Evolutionary conservation across 2,329 filamentous ascomycete species (phyloP).

Genomic region (Exophiala sp.): DNA sequence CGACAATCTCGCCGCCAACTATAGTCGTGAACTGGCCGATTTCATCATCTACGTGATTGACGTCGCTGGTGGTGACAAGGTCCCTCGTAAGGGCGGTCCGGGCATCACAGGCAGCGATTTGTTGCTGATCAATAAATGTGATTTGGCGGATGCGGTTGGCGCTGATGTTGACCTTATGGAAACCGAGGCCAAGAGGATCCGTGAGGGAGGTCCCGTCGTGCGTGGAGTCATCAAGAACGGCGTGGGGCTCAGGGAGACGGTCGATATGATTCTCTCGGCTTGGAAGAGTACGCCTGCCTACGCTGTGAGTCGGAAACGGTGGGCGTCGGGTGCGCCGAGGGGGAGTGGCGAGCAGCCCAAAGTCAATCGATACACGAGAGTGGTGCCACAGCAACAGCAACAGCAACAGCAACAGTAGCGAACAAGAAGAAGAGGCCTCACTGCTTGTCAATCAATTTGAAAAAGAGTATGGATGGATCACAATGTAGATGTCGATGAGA

Average conservation of each 20-base stretch:
- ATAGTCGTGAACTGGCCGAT: conserved; percentile 87
- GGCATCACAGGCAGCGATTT: conserved; percentile 96
- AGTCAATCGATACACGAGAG: conserved; percentile 13
- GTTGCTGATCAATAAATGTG: conserved; percentile 94
- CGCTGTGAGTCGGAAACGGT: conserved; percentile 40
- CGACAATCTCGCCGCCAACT: conserved; percentile 96
- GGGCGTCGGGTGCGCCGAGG: conserved; percentile 37
- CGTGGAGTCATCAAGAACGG: conserved; percentile 97
- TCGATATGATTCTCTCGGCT: conserved; percentile 79
- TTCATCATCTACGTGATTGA: conserved; percentile 99
- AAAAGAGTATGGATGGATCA: too few relatives aligned
- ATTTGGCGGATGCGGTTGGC: conserved; percentile 82
- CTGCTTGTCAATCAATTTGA: too few relatives aligned
- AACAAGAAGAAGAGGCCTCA: too few relatives aligned
- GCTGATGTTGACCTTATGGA: conserved; percentile 93
- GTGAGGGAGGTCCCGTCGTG: conserved; percentile 89
- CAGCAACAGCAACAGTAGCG: too few relatives aligned
- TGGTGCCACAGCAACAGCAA: conserved; percentile 3
- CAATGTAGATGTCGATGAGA: too few relatives aligned
- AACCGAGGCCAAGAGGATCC: conserved; percentile 85
- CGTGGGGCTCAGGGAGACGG: conserved; percentile 76
- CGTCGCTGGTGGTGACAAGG: conserved; percentile 92
- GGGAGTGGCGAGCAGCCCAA: conserved; percentile 29
- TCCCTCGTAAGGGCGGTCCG: conserved; percentile 89
- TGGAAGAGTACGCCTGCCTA: conserved; percentile 85